phyloP scores from a whole-genome alignment of 257 asterid species.

The Coffea eugenioides region DNA sequence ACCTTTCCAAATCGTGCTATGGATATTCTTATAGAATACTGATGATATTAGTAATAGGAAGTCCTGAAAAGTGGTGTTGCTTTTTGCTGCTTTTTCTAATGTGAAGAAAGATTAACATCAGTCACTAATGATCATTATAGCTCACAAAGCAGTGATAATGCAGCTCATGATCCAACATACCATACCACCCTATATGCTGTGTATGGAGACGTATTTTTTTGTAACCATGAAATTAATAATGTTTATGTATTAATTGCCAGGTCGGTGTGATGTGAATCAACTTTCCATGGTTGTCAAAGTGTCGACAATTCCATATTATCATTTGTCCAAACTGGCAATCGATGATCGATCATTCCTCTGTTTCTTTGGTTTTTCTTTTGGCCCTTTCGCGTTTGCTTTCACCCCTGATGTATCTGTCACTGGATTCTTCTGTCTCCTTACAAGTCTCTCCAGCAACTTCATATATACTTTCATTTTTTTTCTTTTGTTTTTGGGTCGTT shows the following conservation, averaged over 20 bases:
- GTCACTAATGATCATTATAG: not conserved
- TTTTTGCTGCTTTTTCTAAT: not conserved
- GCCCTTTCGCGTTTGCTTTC: not conserved
- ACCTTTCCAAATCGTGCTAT: not conserved
- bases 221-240: not conserved
- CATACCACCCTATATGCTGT: too few species aligned
- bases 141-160: not conserved
- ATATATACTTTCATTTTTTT: not conserved
- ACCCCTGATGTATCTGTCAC: not conserved
- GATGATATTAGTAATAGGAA: not conserved
- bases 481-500: too few species aligned
- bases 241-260: not conserved
- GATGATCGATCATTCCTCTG: too few species aligned
- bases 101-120: not conserved
- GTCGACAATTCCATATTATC: not conserved
- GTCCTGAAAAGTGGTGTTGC: not conserved
- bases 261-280: not conserved
- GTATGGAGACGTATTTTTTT: not conserved
- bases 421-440: not conserved
- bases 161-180: not conserved
- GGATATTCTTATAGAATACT: too few species aligned
- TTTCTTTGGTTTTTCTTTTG: not conserved
- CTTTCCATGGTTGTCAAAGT: not conserved
- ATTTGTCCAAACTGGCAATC: not conserved
- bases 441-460: not conserved